phyloP scores from a whole-genome alignment of 768 basidiomycete genomes.

The Russula foetens region DNA sequence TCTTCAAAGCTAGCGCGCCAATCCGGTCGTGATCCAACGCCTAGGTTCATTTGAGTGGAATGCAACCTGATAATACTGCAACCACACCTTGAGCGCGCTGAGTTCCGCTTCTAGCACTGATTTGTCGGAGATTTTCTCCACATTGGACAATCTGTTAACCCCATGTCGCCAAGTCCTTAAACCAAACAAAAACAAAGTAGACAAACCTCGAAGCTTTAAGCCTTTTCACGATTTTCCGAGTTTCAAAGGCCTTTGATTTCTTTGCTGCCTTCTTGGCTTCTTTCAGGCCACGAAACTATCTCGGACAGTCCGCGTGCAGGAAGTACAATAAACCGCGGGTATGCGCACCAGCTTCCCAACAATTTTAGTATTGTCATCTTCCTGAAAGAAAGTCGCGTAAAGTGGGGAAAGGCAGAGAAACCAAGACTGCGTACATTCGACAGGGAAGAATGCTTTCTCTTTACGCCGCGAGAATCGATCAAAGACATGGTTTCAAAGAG shows the following conservation, averaged over 20 bases:
- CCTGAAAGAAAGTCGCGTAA: neutral
- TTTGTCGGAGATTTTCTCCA: constrained; percentile 33
- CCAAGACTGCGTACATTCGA: neutral
- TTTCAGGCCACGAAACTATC: constrained; percentile 66
- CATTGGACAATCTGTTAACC: constrained; percentile 28
- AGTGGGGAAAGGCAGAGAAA: neutral
- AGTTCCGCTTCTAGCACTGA: constrained; percentile 52
- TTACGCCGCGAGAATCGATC: constrained; percentile 2
- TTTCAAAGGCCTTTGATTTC: constrained; percentile 74
- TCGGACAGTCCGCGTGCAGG: neutral
- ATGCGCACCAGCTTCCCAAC: constrained; percentile 13
- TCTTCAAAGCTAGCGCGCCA: constrained; percentile 55
- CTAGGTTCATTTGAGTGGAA: constrained; percentile 31
- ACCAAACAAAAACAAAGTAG: neutral
- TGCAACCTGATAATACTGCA: neutral
- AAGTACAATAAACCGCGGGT: neutral
- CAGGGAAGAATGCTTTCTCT: constrained; percentile 3
- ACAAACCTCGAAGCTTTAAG: constrained; percentile 60
- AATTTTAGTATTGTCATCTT: neutral
- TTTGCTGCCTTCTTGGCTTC: constrained; percentile 71
- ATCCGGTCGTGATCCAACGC: constrained; percentile 48
- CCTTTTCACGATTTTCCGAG: constrained; percentile 75
- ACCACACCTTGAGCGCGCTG: constrained; percentile 52
- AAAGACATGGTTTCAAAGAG: neutral
- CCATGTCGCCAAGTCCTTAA: neutral